Conservation (phyloP, 2,329 filamentous ascomycete species). For the Eurotiales sp. region DNA sequence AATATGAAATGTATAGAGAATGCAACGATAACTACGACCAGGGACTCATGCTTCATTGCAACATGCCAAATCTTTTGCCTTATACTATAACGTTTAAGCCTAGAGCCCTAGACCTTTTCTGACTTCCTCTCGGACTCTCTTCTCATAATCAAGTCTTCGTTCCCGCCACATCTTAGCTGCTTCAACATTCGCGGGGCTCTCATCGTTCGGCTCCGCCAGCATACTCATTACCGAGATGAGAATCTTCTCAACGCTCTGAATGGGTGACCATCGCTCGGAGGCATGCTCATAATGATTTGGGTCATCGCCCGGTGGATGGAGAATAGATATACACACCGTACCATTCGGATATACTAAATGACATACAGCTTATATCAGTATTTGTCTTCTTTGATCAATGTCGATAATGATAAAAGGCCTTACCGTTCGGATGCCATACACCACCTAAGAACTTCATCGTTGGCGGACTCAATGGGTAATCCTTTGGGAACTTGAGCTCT, state of each 20-base stretch:
- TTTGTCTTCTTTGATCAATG: neutral
- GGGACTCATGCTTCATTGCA: conserved; percentile 5
- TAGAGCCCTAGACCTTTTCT: conserved; percentile 72
- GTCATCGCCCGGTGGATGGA: conserved; percentile 93
- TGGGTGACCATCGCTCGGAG: conserved; percentile 91
- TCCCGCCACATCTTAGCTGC: conserved; percentile 96
- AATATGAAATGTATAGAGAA: neutral
- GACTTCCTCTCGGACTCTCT: conserved; percentile 77
- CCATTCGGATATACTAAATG: conserved; percentile 79
- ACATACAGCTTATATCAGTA: neutral
- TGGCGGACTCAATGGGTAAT: conserved; percentile 94
- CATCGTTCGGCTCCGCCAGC: conserved; percentile 95
- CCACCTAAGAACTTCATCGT: conserved; percentile 88
- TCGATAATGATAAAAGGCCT: conserved; percentile 16
- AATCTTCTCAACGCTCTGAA: conserved; percentile 97
- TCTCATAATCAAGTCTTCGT: conserved; percentile 76
- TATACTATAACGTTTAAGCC: conserved; percentile 18
- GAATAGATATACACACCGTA: conserved; percentile 95
- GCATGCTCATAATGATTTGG: conserved; percentile 98
- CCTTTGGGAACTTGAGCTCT: conserved; percentile 88
- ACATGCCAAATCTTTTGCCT: neutral
- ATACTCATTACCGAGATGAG: conserved; percentile 97
- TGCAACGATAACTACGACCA: conserved; percentile 7
- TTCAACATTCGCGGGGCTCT: conserved; percentile 93
- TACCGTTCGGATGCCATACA: conserved; percentile 96